Percentiles rank a stretch among this genome's conserved stretches.
These are phyloP conservation scores for Eruca vesicaria DNA, from an alignment of 441 rosid genomes.

Conservation along the genomic window DNA sequence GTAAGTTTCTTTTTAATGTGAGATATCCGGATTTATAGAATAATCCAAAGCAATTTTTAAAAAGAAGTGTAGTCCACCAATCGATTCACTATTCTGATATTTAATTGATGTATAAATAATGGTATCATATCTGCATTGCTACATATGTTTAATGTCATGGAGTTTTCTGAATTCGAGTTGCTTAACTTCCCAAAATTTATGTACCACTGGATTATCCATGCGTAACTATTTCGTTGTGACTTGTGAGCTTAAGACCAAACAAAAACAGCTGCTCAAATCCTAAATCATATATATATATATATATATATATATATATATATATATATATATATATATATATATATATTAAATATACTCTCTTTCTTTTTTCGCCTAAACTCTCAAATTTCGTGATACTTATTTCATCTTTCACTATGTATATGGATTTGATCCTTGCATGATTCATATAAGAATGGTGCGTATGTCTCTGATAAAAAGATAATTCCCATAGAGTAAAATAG, in stretches of 20 bases:
- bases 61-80: too few relatives aligned
- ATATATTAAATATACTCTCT: neutral
- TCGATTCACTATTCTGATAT: too few relatives aligned
- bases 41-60: too few relatives aligned
- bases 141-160: too few relatives aligned
- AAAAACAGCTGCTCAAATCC: neutral
- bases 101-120: too few relatives aligned
- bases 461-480: neutral
- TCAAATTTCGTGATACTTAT: neutral
- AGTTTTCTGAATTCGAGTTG: too few relatives aligned
- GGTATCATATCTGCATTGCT: too few relatives aligned
- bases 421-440: neutral
- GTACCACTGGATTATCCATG: too few relatives aligned
- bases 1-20: neutral
- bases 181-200: too few relatives aligned
- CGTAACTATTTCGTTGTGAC: too few relatives aligned
- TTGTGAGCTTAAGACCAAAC: neutral
- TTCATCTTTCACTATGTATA: neutral
- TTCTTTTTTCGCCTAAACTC: neutral
- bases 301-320: neutral
- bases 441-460: neutral
- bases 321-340: neutral
- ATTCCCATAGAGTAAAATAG: neutral
- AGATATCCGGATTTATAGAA: too few relatives aligned
- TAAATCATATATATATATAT: neutral